Conservation (phyloP, 2,329 filamentous ascomycete species). For the Chalaropsis ovoidea region DNA sequence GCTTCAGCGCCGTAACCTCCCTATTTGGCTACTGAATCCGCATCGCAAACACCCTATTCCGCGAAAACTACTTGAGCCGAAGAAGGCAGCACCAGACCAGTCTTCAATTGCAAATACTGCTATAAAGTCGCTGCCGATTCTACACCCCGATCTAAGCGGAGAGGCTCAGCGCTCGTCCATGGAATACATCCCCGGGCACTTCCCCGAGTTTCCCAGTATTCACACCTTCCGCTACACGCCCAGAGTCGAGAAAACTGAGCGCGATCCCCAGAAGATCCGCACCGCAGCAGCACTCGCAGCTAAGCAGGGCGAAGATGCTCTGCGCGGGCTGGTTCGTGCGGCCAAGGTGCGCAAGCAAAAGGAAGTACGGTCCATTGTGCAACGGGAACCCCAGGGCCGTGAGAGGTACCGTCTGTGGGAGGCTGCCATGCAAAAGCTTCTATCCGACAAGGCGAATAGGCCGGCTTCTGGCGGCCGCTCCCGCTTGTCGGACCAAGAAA, state of each 20-base stretch:
- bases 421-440: conserved; percentile 48
- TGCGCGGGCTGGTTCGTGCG: conserved; percentile 49
- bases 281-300: conserved; percentile 51
- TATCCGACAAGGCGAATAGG: conserved; percentile 32
- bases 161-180: conserved; percentile 46
- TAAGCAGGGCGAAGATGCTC: conserved; percentile 52
- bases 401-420: conserved; percentile 53
- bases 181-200: conserved; percentile 47
- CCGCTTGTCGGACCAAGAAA: conserved; percentile 34
- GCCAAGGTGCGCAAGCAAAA: conserved; percentile 56
- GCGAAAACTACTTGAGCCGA: conserved; percentile 33
- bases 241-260: conserved; percentile 35
- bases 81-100: conserved; percentile 28
- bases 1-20: conserved; percentile 43
- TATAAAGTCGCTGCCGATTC: conserved; percentile 37
- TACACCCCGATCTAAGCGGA: conserved; percentile 49
- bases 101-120: conserved; percentile 28
- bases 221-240: conserved; percentile 55
- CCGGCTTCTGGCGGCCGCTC: conserved; percentile 4
- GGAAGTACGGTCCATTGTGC: conserved; percentile 48
- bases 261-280: conserved; percentile 48
- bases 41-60: conserved; percentile 47
- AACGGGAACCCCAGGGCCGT: conserved; percentile 43
- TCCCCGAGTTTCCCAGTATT: conserved; percentile 53
- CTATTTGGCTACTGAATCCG: conserved; percentile 43